Evolutionary conservation across 1,139 yeast genomes (phyloP), one percentile per base, ranked within the genome.

Genomic region (Arxiozyma heterogenica): DNA sequence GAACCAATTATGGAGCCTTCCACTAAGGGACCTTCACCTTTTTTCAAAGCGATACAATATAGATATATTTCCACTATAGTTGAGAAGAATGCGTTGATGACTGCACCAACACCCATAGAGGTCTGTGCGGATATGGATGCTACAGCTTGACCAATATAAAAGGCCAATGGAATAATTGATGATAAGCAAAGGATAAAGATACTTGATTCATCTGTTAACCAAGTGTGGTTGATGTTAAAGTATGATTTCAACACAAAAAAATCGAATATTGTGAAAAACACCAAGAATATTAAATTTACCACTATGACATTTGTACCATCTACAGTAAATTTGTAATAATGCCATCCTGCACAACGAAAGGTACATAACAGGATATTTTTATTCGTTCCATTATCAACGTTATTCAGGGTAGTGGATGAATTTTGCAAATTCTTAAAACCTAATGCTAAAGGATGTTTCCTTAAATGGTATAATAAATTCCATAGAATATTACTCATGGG

Each of bases 31-130:
- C 96, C 96, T 66, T 94, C 93, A 1, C 84, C 79, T 67, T 90
- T 95, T 54, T 80, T 76, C 58, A 93, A 74, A 0, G 99, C 98
- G 23, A 93, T 96, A 68, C 96, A 86, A 67, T 93, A 93, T 52
- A 93, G 74, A 68, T 85, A 93, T 27, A 93, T 88, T 67, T 93
- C 99, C 17, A 93, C 98, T 52, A 94, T 79, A 0, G 98, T 91
- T 1, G 98, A 91, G 76, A 93, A 93, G 64, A 94, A 91, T 0
- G 99, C 99, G 70, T 93, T 93, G 62, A 93, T 90, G 0, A 91
- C 96, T 1, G 99, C 98, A 74, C 98, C 98, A 60, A 93, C 84
- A n/a, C 98, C 97, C 98, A 93, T 93, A 0, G 98, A 91, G 0
- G 97, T 89, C 72, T 94, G 98, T 0, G 98, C 98, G 3, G 96